phyloP scores from a whole-genome alignment of 208 protist genomes.

The Wallacemonas sp. region DNA sequence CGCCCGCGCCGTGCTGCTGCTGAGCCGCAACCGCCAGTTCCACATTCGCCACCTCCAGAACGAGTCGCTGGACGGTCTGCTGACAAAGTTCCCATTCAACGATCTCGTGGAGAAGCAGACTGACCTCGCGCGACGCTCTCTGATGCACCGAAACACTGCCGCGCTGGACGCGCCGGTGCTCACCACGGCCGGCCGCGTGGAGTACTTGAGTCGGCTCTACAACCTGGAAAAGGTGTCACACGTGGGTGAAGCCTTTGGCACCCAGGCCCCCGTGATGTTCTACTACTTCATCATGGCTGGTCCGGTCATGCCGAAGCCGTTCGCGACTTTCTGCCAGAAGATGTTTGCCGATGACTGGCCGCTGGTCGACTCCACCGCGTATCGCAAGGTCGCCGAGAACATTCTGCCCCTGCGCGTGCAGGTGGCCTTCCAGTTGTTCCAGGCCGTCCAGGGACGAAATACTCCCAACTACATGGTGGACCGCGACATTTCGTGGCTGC shows the following conservation, averaged over 20 bases:
- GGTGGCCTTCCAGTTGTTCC: conserved; percentile 70
- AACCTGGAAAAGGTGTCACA: conserved; percentile 21
- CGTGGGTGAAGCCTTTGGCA: conserved; percentile 51
- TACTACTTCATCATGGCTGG: conserved; percentile 76
- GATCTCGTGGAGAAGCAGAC: conserved; percentile 10
- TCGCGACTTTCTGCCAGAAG: conserved; percentile 64
- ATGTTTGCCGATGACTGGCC: conserved; percentile 81
- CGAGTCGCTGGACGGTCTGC: background rate
- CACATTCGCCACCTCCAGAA: conserved; percentile 2
- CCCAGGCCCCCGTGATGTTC: conserved; percentile 52
- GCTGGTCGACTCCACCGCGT: conserved; percentile 75
- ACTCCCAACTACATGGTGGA: conserved; percentile 13
- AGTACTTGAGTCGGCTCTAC: conserved; percentile 48
- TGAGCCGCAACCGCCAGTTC: conserved; percentile 16
- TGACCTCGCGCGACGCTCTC: background rate
- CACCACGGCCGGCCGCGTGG: conserved; percentile 24
- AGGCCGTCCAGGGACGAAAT: conserved; percentile 7
- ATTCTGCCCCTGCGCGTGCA: conserved; percentile 82
- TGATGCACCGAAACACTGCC: conserved; percentile 48
- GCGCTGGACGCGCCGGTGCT: conserved; percentile 66
- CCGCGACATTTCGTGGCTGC: conserved; percentile 50
- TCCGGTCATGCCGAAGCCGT: conserved; percentile 59
- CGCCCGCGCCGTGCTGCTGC: conserved; percentile 1
- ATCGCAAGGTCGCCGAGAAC: conserved; percentile 65
- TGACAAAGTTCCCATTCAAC: conserved; percentile 1